Percentiles rank a stretch among this genome's conserved stretches.
These are phyloP conservation scores for Hypsizygus ulmarius DNA, from an alignment of 1,284 basidiomycete genomes.

Conservation along the genomic window DNA sequence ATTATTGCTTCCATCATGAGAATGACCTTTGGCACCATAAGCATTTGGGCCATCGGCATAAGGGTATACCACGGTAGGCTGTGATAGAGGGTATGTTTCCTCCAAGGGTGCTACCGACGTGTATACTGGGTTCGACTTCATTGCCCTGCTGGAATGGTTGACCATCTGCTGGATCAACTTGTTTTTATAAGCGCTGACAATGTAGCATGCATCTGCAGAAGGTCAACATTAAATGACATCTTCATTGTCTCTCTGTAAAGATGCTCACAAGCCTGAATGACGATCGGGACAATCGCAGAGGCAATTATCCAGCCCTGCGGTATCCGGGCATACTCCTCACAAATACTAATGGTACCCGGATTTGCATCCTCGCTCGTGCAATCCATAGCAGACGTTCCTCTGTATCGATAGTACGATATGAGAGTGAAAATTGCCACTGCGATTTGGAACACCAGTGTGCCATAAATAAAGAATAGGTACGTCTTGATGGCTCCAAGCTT, in stretches of 20 bases:
- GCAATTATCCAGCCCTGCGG: constrained; percentile 29
- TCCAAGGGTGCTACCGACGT: constrained; percentile 27
- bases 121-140: constrained; percentile 23
- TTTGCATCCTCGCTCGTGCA: constrained; percentile 24
- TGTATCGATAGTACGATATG: constrained; percentile 28
- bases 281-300: constrained; percentile 29
- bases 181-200: constrained; percentile 32
- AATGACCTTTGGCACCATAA: constrained; percentile 22
- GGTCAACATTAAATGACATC: neutral
- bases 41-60: constrained; percentile 29
- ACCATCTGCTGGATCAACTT: constrained; percentile 27
- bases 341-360: constrained; percentile 23
- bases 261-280: constrained; percentile 35
- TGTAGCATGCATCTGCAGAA: constrained; percentile 33
- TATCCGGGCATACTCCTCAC: constrained; percentile 25
- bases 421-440: constrained; percentile 29
- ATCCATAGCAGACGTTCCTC: constrained; percentile 21
- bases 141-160: constrained; percentile 17
- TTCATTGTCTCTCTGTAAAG: neutral
- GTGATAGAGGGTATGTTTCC: constrained; percentile 24
- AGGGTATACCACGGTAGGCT: constrained; percentile 26
- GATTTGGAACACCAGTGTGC: constrained; percentile 27
- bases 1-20: constrained; percentile 6
- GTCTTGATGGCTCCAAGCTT: constrained; percentile 32
- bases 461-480: constrained; percentile 29